Evolutionary conservation across 805 yeast genomes (phyloP), one percentile per base, ranked within the genome.

Genomic region (Hanseniaspora lachancei): DNA sequence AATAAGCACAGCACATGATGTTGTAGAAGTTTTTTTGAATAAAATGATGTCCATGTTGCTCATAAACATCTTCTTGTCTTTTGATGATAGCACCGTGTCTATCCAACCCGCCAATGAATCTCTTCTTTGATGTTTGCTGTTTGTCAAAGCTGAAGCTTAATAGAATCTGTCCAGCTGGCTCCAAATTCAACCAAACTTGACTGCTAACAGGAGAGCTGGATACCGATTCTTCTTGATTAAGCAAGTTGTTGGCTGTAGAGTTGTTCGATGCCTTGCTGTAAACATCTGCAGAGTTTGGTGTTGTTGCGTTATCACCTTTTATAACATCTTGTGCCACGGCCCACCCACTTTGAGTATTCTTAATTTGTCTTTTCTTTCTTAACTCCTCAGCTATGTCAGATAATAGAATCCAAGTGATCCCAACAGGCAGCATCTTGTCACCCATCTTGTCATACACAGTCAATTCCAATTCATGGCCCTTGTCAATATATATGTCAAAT

Each of bases 21-120:
- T 86, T 87, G 75, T 93, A 93, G 66, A 89, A 89, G 66, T 89
- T 96, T 63, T 87, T 91, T 68, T 87, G 96, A 44, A 87, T 95
- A 71, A 93, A 93, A 69, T 88, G 95, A 71, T 93, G 99, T 18
- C 99, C 99, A 66, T 88, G 95, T 63, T 88, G 93, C 69, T 91
- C 96, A 66, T 82, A 86, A 1, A 93, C 87, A 61, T 86, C 95
- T 57, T 77, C 80, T 62, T 89, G 88, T 72, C 89, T 82, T 68
- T 88, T 93, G 64, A 96, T 84, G 60, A 93, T 91, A 59, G 99
- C 99, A 72, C 97, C 97, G 66, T 91, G 96, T 75, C 99, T 95
- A 36, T 88, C 91, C 54, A 85, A 74, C 0, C 87, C 87, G 54
- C 84, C 84, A 48, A 77, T 70, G 18, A 69, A 57, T 49, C 72